Base-by-base conservation (phyloP, 164 flowering plant species). In the Paratinospora sagittata region DNA sequence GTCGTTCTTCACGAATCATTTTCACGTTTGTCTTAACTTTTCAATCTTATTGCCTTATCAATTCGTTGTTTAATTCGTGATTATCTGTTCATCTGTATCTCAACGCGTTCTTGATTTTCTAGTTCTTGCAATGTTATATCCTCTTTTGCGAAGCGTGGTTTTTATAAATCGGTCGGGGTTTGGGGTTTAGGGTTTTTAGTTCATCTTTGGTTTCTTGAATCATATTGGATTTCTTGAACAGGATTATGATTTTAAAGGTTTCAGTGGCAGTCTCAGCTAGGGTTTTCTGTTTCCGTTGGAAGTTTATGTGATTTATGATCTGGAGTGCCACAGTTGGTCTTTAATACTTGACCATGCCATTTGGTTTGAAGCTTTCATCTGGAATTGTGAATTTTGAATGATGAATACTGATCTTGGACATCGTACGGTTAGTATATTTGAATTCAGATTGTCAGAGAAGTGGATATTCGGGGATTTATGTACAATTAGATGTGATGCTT, bases 111-210 rank as follows among this genome's bases (percentile, higher is more conserved):
- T 19, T 47, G 43, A 21, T 64, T 68, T 52, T 47, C 3, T n/a
- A 16, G 41, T 19, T 13, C 23, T 34, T 39, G 24, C n/a, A 16
- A 36, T 16, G n/a, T 6, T 65, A 2, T 65, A 1, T 49, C 6
- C 26, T 27, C 11, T 6, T 13, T 21, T 14, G 12, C 14, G 37
- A 30, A 60, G 57, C 16, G 39, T 33, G 30, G n/a, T 27, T 43
- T 60, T 12, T 3, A 26, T 3, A 24, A 43, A 41, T 60, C 26
- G 62, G 41, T 2, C 8, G 24, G 61, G 61, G 23, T 55, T 55
- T 60, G 45, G 71, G 75, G 75, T 73, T 73, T 67, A 73, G 66
- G 75, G 75, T 60, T 73, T 69, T 67, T 68, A 43, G 65, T 39
- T 27, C 6, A 11, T 14, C 17, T 39, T 7, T 7, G 65, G 10